A percentile compares a stretch with the other conserved stretches of the same genome.
Conservation (phyloP, 805 yeast genomes). For the Tanozyma kutaoensis region DNA sequence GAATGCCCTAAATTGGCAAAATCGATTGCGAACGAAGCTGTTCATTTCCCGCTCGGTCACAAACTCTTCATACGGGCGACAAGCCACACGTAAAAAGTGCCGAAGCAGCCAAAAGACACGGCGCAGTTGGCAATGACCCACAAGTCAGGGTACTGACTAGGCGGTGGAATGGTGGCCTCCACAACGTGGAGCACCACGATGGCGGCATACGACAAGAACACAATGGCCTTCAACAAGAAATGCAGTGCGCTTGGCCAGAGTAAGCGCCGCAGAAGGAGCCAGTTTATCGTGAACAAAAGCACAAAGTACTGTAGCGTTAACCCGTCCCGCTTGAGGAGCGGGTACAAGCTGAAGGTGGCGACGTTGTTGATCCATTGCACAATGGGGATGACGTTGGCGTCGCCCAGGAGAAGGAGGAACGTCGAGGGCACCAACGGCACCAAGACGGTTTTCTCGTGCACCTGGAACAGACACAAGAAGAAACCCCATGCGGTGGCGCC, state of each 20-base stretch:
- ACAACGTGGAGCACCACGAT: conserved; percentile 37
- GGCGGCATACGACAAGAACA: conserved; percentile 20
- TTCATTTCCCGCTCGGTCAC: too few species aligned
- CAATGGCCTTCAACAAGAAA: conserved; percentile 13
- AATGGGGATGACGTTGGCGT: conserved; percentile 51
- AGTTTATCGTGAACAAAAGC: conserved; percentile 51
- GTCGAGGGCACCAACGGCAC: conserved; percentile 82
- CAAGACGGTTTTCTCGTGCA: conserved; percentile 86
- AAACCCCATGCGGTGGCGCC: conserved; percentile 80
- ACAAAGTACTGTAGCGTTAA: conserved; percentile 60
- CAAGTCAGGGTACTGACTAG: conserved; percentile 61
- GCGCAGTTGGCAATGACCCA: conserved; percentile 72
- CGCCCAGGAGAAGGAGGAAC: conserved; percentile 42
- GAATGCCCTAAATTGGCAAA: too few species aligned
- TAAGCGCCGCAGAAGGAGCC: conserved; percentile 38
- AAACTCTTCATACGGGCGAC: too few species aligned
- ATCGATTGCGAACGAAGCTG: too few species aligned
- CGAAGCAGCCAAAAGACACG: conserved; percentile 65
- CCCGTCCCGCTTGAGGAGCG: conserved; percentile 67
- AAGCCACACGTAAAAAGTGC: conserved; percentile 73
- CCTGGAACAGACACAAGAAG: conserved; percentile 85
- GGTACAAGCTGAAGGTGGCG: conserved; percentile 79
- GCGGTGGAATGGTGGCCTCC: conserved; percentile 41
- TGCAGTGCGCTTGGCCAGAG: conserved; percentile 10
- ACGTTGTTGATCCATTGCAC: conserved; percentile 81